These are phyloP conservation scores for Collybia nuda DNA, from an alignment of 768 basidiomycete genomes.

Conservation along the genomic window DNA sequence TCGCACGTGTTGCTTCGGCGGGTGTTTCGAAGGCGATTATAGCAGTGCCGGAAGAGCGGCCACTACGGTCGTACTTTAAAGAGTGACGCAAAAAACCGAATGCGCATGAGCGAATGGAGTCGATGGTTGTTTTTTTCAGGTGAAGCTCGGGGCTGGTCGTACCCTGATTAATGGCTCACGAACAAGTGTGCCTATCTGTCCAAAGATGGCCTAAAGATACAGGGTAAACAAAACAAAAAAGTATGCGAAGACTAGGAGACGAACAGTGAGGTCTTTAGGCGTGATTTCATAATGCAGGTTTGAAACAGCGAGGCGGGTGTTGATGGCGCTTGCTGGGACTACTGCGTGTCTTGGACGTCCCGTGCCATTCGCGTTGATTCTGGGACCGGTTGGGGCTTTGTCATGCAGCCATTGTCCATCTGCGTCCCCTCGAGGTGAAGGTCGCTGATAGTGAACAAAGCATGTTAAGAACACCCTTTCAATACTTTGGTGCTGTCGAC, in stretches of 20 bases:
- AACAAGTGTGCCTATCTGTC: constrained; percentile 88
- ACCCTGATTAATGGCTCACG: constrained; percentile 94
- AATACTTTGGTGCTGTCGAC: constrained; percentile 2
- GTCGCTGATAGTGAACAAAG: constrained; percentile 43
- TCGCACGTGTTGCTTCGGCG: constrained; percentile 78
- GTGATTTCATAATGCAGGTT: constrained; percentile 93
- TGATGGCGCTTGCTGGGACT: constrained; percentile 30
- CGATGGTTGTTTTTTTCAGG: constrained; percentile 58
- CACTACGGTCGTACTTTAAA: constrained; percentile 92
- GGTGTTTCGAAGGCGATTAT: constrained; percentile 77
- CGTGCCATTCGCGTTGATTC: constrained; percentile 21
- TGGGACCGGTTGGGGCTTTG: constrained; percentile 54
- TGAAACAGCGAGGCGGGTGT: constrained; percentile 68
- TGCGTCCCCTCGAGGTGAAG: constrained; percentile 42
- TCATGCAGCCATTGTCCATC: constrained; percentile 80
- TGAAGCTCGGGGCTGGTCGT: constrained; percentile 73
- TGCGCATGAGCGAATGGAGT: constrained; percentile 39
- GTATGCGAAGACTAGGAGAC: constrained; percentile 22
- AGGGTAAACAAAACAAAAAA: constrained; percentile 1
- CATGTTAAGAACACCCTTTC: neutral
- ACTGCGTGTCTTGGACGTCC: constrained; percentile 22
- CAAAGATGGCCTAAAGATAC: constrained; percentile 74
- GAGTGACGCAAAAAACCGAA: constrained; percentile 28
- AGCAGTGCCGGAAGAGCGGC: constrained; percentile 85
- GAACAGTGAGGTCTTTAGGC: constrained; percentile 82